Conservation (phyloP, 2,329 filamentous ascomycete species). For the Nigrograna mackinnonii region DNA sequence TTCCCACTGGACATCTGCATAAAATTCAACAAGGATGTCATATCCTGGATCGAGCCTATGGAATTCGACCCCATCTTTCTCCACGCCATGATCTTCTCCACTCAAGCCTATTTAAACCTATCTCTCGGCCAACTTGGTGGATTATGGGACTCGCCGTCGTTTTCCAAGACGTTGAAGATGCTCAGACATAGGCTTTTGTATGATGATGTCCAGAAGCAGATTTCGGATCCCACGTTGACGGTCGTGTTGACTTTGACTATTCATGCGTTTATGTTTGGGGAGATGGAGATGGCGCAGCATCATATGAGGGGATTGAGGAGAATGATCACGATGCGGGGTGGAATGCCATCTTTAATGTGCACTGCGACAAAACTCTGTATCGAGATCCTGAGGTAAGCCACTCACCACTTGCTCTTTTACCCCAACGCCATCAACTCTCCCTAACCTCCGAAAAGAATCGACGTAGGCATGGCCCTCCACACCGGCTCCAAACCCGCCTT, state of each 20-base stretch:
- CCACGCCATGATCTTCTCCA: constrained; percentile 40
- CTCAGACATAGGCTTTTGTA: constrained; percentile 34
- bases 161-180: constrained; percentile 28
- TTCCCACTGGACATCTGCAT: constrained; percentile 39
- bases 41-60: constrained; percentile 34
- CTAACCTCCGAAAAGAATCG: constrained; percentile 25
- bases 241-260: constrained; percentile 36
- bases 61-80: constrained; percentile 39
- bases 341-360: constrained; percentile 29
- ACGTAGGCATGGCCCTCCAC: constrained; percentile 28
- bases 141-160: constrained; percentile 20
- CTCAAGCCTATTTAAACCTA: constrained; percentile 36
- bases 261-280: constrained; percentile 30
- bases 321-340: constrained; percentile 44
- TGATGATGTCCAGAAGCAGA: constrained; percentile 18
- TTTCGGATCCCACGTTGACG: constrained; percentile 35
- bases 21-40: constrained; percentile 23
- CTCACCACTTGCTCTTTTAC: not conserved
- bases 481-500: constrained; percentile 24
- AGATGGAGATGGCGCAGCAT: constrained; percentile 28
- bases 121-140: constrained; percentile 20
- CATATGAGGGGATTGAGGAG: constrained; percentile 44
- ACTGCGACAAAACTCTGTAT: constrained; percentile 41
- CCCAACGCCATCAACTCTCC: not conserved
- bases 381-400: constrained; percentile 38